These are phyloP conservation scores for Pseudogymnoascus sp. DNA, from an alignment of 2,329 filamentous ascomycete genomes.

Conservation along the genomic window DNA sequence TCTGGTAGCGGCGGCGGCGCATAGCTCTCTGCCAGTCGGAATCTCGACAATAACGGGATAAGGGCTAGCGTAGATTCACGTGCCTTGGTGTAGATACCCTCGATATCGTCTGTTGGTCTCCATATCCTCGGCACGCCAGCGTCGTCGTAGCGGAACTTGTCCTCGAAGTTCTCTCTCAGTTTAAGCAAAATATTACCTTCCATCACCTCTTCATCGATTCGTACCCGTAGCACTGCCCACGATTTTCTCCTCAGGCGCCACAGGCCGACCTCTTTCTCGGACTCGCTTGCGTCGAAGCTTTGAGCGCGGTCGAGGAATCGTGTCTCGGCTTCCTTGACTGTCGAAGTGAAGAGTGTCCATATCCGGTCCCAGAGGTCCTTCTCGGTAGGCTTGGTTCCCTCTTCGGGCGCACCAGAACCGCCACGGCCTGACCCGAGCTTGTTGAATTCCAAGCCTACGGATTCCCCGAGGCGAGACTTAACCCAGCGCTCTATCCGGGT, in stretches of 20 bases:
- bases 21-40: constrained; percentile 68
- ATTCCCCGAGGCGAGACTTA: constrained; percentile 76
- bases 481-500: constrained; percentile 93
- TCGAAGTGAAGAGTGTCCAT: constrained; percentile 76
- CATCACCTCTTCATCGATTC: constrained; percentile 96
- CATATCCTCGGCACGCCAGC: constrained; percentile 91
- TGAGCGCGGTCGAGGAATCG: constrained; percentile 82
- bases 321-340: constrained; percentile 76
- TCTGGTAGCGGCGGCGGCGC: constrained; percentile 72
- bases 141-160: constrained; percentile 98
- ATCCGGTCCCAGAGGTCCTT: constrained; percentile 93
- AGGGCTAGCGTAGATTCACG: constrained; percentile 86
- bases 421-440: constrained; percentile 83
- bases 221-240: constrained; percentile 82
- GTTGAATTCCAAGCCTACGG: constrained; percentile 90
- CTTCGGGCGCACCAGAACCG: constrained; percentile 72
- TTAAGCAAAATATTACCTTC: constrained; percentile 94
- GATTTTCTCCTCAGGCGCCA: constrained; percentile 92
- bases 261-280: constrained; percentile 85
- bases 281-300: constrained; percentile 86
- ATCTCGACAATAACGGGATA: constrained; percentile 80
- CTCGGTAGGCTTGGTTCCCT: constrained; percentile 68
- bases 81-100: constrained; percentile 86
- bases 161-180: constrained; percentile 95
- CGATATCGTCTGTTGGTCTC: constrained; percentile 94